Evolutionary conservation across 257 asterid genomes (phyloP).

Genomic region (Nicotiana knightiana): DNA sequence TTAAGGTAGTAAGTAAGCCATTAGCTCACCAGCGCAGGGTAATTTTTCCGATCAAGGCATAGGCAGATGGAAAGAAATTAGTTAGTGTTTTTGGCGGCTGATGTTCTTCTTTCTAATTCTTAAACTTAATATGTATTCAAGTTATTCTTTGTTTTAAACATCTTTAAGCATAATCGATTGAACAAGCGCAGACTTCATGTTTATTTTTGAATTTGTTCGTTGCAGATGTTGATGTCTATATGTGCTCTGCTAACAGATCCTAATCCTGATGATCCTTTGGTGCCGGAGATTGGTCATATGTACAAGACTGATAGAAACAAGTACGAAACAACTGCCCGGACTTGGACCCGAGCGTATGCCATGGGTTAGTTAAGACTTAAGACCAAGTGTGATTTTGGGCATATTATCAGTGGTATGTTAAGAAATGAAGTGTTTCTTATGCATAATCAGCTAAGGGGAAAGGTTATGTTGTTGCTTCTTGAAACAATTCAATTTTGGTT

Average conservation of each 20-base stretch:
- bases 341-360: slow-evolving; percentile 41
- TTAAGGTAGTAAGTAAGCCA: too few relatives aligned
- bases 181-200: not conserved
- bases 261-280: slow-evolving; percentile 40
- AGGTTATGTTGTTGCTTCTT: slow-evolving; percentile 6
- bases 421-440: slow-evolving; percentile 9
- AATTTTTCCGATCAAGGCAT: too few relatives aligned
- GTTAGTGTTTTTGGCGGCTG: too few relatives aligned
- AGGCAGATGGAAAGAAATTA: too few relatives aligned
- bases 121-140: too few relatives aligned
- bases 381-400: not conserved
- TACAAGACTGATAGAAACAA: slow-evolving; percentile 33
- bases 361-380: slow-evolving; percentile 21
- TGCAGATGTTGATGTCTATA: slow-evolving; percentile 34
- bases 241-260: slow-evolving; percentile 37
- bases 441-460: slow-evolving; percentile 9
- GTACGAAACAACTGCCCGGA: slow-evolving; percentile 36
- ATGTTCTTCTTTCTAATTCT: not conserved
- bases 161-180: not conserved
- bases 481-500: not conserved
- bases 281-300: slow-evolving; percentile 40
- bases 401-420: not conserved
- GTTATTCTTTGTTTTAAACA: not conserved
- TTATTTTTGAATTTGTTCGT: not conserved
- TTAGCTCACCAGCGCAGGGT: too few relatives aligned